phyloP scores from a whole-genome alignment of 257 asterid species.

The Marsdenia floribunda region DNA sequence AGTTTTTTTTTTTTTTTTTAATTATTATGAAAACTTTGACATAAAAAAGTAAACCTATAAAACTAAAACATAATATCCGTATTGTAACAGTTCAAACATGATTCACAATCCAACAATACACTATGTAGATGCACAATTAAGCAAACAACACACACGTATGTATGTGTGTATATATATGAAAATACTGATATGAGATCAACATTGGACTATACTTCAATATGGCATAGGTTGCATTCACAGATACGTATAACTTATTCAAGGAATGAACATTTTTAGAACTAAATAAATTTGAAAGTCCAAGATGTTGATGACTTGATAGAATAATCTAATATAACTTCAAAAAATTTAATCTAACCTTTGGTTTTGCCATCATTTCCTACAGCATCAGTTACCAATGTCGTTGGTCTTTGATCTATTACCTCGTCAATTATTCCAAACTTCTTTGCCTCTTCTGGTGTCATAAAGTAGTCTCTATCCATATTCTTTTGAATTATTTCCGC shows the following conservation, averaged over 20 bases:
- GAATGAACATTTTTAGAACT: not conserved
- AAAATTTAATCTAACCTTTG: conserved; percentile 41
- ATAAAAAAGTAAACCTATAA: not conserved
- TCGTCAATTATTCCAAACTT: conserved; percentile 91
- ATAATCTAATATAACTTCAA: conserved; percentile 29
- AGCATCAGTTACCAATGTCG: conserved; percentile 65
- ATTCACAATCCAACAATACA: not conserved
- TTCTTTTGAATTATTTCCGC: conserved; percentile 55
- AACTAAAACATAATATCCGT: not conserved
- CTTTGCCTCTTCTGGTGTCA: conserved; percentile 93
- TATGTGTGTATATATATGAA: not conserved
- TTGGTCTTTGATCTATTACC: conserved; percentile 76
- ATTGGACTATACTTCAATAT: too few species aligned
- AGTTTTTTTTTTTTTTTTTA: not conserved
- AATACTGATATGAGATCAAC: too few species aligned
- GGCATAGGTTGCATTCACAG: not conserved
- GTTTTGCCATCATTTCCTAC: conserved; percentile 51
- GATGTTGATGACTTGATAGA: not conserved
- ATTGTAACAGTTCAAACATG: not conserved
- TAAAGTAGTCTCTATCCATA: conserved; percentile 88
- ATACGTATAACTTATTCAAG: not conserved
- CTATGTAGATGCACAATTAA: not conserved
- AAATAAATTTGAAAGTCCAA: not conserved
- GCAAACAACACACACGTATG: too few species aligned
- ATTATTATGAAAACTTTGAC: not conserved